Base-by-base conservation (phyloP, 495 filamentous ascomycete genomes). In the Daldinia caldariorum region DNA sequence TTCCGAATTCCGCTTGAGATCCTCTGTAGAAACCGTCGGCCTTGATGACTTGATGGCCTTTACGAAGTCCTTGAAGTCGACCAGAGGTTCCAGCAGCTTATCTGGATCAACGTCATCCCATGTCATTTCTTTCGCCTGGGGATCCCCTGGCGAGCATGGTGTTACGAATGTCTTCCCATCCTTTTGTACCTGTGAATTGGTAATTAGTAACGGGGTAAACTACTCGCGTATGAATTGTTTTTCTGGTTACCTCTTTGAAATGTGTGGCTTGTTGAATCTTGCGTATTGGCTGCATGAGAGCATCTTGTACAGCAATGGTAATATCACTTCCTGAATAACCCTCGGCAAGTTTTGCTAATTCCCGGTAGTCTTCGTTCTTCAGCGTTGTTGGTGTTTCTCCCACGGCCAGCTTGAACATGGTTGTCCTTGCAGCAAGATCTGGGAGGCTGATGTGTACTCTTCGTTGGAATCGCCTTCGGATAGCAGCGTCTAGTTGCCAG, bases 251-350 rank as follows among this genome's bases (percentile, higher is more conserved):
- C 86, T 91, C 91, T 78, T 97, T 98, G 81, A 98, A 99, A 82
- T 99, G 95, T 63, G 95, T 99, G 32, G 95, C 95, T 53, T 92
- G 97, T 81, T 98, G 94, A 69, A 99, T 98, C 82, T 97, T 96
- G 60, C 95, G 85, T 61, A 99, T 92, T 0, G 95, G 96, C 75
- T 98, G 93, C 95, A 99, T 99, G 18, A 98, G 82, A 10, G 95
- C 95, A 81, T 97, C 94, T 77, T 99, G 95, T 26, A 98, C 95
- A 5, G 92, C 94, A 74, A 98, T 98, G 75, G 86, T 90, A 76
- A 99, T 97, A 88, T 99, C 95, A 61, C 90, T 94, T 10, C 95
- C 95, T 0, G 94, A 97, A 76, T 97, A 99, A 8, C 94, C 94
- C 66, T 97, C 95, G 38, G 92, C 91, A 75, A 94, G 81, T 68